Conservation (phyloP, 176 grass and related monocot species). For the Lolium multiflorum region DNA sequence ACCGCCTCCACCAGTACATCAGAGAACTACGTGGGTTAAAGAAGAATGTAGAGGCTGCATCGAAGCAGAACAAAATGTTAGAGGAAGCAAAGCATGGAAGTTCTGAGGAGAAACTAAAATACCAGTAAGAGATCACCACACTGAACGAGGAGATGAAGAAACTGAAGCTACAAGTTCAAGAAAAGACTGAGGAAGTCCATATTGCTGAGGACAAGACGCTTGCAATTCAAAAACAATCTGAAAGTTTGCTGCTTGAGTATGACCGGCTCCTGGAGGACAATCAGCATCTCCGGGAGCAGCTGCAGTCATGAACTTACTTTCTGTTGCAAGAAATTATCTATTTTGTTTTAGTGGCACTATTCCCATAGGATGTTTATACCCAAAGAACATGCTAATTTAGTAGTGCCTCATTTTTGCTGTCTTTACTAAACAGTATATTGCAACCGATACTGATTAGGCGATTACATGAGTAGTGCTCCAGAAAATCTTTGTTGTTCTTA, state of each 20-base stretch:
- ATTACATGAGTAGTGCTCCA: background rate
- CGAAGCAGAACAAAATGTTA: conserved; percentile 69
- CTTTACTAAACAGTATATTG: background rate
- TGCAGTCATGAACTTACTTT: conserved; percentile 43
- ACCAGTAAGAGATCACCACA: conserved; percentile 53
- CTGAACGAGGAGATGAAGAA: conserved; percentile 74
- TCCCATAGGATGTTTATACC: conserved; percentile 26
- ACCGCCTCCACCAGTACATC: conserved; percentile 84
- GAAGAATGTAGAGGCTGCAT: conserved; percentile 69
- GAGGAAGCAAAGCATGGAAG: conserved; percentile 70
- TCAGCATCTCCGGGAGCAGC: conserved; percentile 69
- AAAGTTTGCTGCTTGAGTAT: conserved; percentile 82
- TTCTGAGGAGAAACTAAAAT: conserved; percentile 48
- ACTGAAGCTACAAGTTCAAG: conserved; percentile 64
- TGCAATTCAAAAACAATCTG: conserved; percentile 73
- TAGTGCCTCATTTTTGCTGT: background rate
- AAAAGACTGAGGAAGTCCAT: conserved; percentile 62
- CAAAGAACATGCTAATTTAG: conserved; percentile 21
- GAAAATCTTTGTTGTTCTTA: background rate
- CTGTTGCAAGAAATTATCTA: conserved; percentile 24
- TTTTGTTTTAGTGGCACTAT: conserved; percentile 20
- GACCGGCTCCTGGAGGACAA: conserved; percentile 88
- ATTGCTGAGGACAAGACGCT: conserved; percentile 54
- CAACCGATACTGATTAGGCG: conserved; percentile 12
- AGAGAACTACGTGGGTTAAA: conserved; percentile 70